These are phyloP conservation scores for Pestalotiopsis sp. DNA, from an alignment of 2,329 filamentous ascomycete species.

Conservation along the genomic window DNA sequence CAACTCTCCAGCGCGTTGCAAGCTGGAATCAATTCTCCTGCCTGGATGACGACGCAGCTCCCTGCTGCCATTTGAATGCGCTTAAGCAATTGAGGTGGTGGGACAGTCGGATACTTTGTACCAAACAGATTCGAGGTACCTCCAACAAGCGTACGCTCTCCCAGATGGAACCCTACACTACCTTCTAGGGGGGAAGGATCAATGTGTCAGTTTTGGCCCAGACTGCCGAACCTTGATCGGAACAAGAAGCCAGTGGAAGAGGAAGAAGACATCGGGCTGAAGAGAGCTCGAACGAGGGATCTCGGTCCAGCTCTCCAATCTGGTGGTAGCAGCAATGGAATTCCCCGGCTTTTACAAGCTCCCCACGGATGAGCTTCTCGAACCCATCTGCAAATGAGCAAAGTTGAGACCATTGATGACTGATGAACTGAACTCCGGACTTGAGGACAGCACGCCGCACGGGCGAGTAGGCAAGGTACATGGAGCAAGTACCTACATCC, in stretches of 20 bases:
- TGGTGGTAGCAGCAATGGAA: neutral
- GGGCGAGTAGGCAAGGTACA: neutral
- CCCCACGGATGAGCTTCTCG: neutral
- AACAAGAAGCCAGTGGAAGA: neutral
- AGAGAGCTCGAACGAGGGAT: neutral
- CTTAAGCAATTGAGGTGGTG: neutral
- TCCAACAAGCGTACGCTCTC: neutral
- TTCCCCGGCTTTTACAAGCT: neutral
- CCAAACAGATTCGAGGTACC: neutral
- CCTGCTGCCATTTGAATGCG: neutral
- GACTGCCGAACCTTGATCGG: slow-evolving; percentile 4
- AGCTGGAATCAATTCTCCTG: neutral
- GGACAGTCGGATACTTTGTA: slow-evolving; percentile 4
- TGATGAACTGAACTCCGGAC: neutral
- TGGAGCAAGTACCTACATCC: neutral
- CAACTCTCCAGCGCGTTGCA: neutral
- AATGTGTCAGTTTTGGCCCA: slow-evolving; percentile 9
- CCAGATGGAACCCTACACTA: slow-evolving; percentile 1
- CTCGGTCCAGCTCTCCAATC: neutral
- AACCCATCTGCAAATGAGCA: neutral
- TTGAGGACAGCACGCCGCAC: neutral
- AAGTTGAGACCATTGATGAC: neutral
- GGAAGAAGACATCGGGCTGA: neutral
- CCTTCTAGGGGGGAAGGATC: slow-evolving; percentile 1
- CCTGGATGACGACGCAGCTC: slow-evolving; percentile 3